Base-by-base conservation (phyloP, 208 protist genomes). In the Kentomonas sorsogonicus region DNA sequence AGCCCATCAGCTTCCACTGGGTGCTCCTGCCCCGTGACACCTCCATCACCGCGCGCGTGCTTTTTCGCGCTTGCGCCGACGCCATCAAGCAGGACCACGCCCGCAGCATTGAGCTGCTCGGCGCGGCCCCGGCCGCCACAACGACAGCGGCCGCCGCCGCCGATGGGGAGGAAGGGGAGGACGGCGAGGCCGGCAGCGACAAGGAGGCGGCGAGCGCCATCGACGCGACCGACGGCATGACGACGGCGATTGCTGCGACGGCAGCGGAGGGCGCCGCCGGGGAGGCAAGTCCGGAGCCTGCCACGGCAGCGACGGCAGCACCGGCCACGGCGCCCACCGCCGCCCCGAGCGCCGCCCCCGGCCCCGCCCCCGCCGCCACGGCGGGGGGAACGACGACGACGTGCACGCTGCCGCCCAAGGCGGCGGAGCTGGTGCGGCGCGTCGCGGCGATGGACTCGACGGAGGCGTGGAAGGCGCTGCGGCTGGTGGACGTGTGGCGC, bases 401-500 rank as follows among this genome's bases (percentile, higher is more conserved):
- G 25, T 16, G 39, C 9, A 20, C 1, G 20, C 15, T 57, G 18
- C 7, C 20, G 7, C 9, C 18, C 29, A 69, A 59, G 4, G 69
- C 55, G 0, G n/a, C 48, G 7, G 29, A 39, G 2, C 78, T 81
- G 44, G 54, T 83, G 22, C 22, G 60, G 38, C 65, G 63, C 41
- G 61, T 86, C 60, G 61, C 67, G 48, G 15, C 72, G 18, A 57
- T 85, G 43, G 53, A 68, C 27, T 61, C 61, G 18, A 43, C 79
- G 27, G 73, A 80, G 13, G 84, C 83, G 5, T 87, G 82, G 72
- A 67, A 77, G 60, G 56, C 63, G 3, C 60, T 94, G 23, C 81
- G 88, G 26, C 72, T 94, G 36, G 84, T 86, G 38, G 88, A 94
- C 58, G 84, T 94, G 51, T 94, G 88, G 85, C 63, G 72, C 33